phyloP scores from a whole-genome alignment of 2,329 filamentous ascomycete species.

The Venturia oleaginea region DNA sequence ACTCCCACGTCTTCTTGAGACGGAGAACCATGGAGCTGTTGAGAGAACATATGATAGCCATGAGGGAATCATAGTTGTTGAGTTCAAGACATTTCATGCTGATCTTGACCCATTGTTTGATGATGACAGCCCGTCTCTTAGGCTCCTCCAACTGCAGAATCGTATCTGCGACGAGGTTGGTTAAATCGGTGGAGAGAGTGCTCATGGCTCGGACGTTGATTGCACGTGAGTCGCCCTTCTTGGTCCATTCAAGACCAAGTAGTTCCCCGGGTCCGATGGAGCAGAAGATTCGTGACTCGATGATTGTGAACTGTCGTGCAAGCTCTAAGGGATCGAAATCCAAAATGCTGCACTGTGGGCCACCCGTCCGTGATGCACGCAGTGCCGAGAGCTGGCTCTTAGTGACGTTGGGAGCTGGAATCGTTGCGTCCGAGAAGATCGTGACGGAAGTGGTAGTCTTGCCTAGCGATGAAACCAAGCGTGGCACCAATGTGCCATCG shows the following conservation, averaged over 20 bases:
- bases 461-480: constrained; percentile 74
- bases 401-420: constrained; percentile 60
- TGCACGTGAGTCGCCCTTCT: constrained; percentile 68
- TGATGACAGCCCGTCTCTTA: constrained; percentile 80
- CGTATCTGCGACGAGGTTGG: constrained; percentile 85
- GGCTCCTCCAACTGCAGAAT: constrained; percentile 82
- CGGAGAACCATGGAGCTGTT: constrained; percentile 87
- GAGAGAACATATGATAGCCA: constrained; percentile 92
- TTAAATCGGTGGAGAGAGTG: constrained; percentile 80
- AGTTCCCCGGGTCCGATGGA: constrained; percentile 88
- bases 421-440: constrained; percentile 61
- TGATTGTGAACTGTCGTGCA: constrained; percentile 84
- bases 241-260: constrained; percentile 87
- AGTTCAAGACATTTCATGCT: constrained; percentile 77
- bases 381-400: constrained; percentile 70
- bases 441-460: constrained; percentile 73
- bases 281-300: constrained; percentile 86
- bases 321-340: constrained; percentile 90
- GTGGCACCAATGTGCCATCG: constrained; percentile 64
- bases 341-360: constrained; percentile 61
- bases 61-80: constrained; percentile 91
- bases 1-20: constrained; percentile 84
- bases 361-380: constrained; percentile 64
- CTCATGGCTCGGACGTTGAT: constrained; percentile 94
- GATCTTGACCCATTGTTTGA: constrained; percentile 96